Base-by-base conservation (phyloP, 2,329 filamentous ascomycete genomes). In the Neurospora sp. region DNA sequence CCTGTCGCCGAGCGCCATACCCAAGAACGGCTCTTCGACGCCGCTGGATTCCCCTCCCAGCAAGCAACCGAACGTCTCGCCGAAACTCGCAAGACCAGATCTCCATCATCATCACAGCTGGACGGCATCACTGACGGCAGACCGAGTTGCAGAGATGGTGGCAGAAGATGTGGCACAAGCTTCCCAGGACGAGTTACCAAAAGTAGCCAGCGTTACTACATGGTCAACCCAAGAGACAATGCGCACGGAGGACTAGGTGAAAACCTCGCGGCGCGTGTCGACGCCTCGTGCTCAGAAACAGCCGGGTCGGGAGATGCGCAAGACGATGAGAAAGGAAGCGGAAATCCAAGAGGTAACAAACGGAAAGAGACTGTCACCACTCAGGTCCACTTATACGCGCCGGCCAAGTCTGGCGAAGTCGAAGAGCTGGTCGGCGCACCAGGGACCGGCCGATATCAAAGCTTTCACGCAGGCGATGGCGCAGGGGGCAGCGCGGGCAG, bases 351-450 rank as follows among this genome's bases (percentile, higher is more conserved):
- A 69, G 38, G 67, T 62, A 70, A 33, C 38, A 19, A 67, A 23
- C 28, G 36, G 62, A 42, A 46, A 39, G 70, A 71, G 28, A 67
- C 68, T 23, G 66, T 70, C 71, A 62, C 68, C 70, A 77, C 77
- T 68, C 77, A 79, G 71, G 74, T 78, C 66, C 77, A 78, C 72
- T 73, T 79, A 76, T 76, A 79, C 70, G 71, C 77, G 39, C 77
- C 76, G 39, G 43, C 67, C 66, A 69, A 68, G 67, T 42, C 67
- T n/a, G 66, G 28, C 28, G 46, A 68, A 39, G 23, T 19, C 66
- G 42, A 62, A 19, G 67, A 66, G 40, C 40, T 36, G 62, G 58
- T 33, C 38, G 42, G 19, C 62, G 33, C 28, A 36, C 23, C 46
- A 33, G 13, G 11, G 33, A 38, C 19, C 36, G 6, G 38, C 10